phyloP scores from a whole-genome alignment of 495 filamentous ascomycete species.

The Penicillium maclennaniae region DNA sequence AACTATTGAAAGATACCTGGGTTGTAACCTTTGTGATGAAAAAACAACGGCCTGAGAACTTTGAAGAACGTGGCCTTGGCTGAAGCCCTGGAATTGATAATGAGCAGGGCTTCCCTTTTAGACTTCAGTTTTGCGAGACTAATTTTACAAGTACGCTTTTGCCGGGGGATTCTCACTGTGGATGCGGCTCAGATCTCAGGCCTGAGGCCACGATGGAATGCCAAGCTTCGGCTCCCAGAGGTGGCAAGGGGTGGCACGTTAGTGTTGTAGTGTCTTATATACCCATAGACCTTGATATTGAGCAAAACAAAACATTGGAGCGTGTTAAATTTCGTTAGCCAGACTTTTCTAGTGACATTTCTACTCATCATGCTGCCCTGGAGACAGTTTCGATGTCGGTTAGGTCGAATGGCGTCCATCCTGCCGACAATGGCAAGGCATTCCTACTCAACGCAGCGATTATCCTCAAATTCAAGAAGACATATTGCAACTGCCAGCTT shows the following conservation, averaged over 20 bases:
- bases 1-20: too few species aligned
- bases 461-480: constrained; percentile 7
- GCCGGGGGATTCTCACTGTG: too few species aligned
- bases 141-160: too few species aligned
- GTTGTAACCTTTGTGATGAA: too few species aligned
- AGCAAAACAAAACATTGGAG: not conserved
- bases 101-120: too few species aligned
- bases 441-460: constrained; percentile 14
- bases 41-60: too few species aligned
- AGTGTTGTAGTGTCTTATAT: not conserved
- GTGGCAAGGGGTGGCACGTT: not conserved
- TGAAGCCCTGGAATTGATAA: too few species aligned
- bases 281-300: not conserved
- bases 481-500: constrained; percentile 11
- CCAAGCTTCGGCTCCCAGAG: not conserved
- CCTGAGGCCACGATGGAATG: not conserved
- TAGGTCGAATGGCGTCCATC: constrained; percentile 11
- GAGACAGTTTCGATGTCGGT: constrained; percentile 8
- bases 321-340: not conserved
- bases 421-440: constrained; percentile 7
- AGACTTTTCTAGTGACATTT: not conserved
- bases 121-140: too few species aligned
- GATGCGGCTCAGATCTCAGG: not conserved
- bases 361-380: not conserved
- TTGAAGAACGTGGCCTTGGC: too few species aligned